Evolutionary conservation across 345 rosid species (phyloP).

Genomic region (Hibiscus syriacus): DNA sequence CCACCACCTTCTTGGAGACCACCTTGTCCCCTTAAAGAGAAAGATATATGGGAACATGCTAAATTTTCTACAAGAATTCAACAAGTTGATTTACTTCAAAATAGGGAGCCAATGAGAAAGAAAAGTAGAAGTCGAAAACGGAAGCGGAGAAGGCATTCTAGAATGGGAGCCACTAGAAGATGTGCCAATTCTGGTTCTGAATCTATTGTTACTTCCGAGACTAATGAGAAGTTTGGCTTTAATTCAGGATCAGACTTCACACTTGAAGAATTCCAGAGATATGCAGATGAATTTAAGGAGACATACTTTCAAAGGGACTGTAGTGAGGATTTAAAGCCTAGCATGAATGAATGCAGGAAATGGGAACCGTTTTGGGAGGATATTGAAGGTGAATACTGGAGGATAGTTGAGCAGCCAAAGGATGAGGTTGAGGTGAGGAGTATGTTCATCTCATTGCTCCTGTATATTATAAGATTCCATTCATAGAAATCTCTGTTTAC

Average conservation of each 20-base stretch:
- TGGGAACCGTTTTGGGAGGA: conserved; percentile 66
- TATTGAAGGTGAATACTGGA: conserved; percentile 97
- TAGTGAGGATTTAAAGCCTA: conserved; percentile 25
- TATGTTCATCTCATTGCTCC: conserved; percentile 9
- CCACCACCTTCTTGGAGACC: conserved; percentile 89
- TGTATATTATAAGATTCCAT: conserved; percentile 1
- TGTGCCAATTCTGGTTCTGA: conserved; percentile 43
- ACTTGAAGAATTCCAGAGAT: conserved; percentile 58
- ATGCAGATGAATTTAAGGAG: conserved; percentile 60
- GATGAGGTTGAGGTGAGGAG: conserved; percentile 86
- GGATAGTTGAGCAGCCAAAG: conserved; percentile 80
- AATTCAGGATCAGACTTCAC: conserved; percentile 74
- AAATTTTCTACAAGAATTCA: conserved; percentile 88
- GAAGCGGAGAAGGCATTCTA: conserved; percentile 58
- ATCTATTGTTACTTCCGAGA: conserved; percentile 37
- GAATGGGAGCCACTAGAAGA: conserved; percentile 44
- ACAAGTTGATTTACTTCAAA: conserved; percentile 84
- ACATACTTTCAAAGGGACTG: conserved; percentile 51
- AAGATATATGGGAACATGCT: conserved; percentile 55
- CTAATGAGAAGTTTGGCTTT: conserved; percentile 83
- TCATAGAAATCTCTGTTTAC: neutral
- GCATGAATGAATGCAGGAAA: conserved; percentile 26
- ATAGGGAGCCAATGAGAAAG: conserved; percentile 83
- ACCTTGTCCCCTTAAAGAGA: conserved; percentile 66
- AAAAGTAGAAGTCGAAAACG: conserved; percentile 58